Percentiles rank a stretch among this genome's conserved stretches.
Evolutionary conservation across 257 asterid genomes (phyloP).

Genomic region (Solanum chiquidenum): DNA sequence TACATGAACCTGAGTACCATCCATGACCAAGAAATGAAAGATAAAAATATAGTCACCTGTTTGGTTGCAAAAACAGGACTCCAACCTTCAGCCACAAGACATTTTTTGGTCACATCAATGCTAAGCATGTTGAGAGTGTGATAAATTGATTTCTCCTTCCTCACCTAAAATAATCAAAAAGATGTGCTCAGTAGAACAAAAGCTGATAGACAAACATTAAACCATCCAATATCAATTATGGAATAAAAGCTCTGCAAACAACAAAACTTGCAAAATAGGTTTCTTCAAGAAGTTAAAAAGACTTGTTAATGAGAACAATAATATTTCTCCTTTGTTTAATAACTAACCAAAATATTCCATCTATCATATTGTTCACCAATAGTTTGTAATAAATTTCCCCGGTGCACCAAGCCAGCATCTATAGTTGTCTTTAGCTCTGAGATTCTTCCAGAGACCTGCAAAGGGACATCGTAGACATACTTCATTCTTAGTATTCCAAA

Average conservation of each 20-base stretch:
- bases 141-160: constrained; percentile 87
- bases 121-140: constrained; percentile 98
- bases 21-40: background rate
- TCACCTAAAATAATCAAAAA: constrained; percentile 37
- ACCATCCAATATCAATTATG: background rate
- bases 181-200: background rate
- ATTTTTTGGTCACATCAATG: constrained; percentile 90
- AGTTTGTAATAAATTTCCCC: constrained; percentile 65
- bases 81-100: constrained; percentile 99
- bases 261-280: background rate
- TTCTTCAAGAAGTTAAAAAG: background rate
- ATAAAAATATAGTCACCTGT: constrained; percentile 38
- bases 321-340: background rate
- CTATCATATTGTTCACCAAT: constrained; percentile 75
- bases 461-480: background rate
- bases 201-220: background rate
- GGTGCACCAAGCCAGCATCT: constrained; percentile 87
- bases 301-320: background rate
- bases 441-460: constrained; percentile 78
- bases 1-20: background rate
- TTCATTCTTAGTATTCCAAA: background rate
- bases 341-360: constrained; percentile 84
- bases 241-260: background rate
- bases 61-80: constrained; percentile 90
- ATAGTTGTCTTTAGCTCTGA: constrained; percentile 85